phyloP scores from a whole-genome alignment of 805 yeast species.

The Cyberlindnera japonica region DNA sequence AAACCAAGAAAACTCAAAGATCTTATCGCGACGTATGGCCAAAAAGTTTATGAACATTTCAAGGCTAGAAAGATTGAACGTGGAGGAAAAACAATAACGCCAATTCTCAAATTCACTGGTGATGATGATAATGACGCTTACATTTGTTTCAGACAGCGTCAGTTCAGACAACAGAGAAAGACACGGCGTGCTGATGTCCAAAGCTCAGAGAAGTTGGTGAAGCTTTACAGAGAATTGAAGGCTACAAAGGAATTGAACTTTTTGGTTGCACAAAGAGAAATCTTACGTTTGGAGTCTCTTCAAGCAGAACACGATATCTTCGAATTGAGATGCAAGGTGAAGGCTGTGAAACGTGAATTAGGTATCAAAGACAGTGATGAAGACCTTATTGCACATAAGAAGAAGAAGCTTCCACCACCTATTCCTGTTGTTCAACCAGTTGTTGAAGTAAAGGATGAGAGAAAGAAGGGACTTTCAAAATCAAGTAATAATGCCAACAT shows the following conservation, averaged over 20 bases:
- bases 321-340: constrained; percentile 67
- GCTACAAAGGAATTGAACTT: constrained; percentile 68
- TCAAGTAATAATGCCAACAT: constrained; percentile 15
- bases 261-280: constrained; percentile 72
- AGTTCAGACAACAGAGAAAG: constrained; percentile 90
- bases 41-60: constrained; percentile 76
- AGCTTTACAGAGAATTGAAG: constrained; percentile 70
- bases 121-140: constrained; percentile 95
- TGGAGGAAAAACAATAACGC: constrained; percentile 67
- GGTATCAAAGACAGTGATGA: constrained; percentile 84
- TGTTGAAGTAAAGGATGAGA: constrained; percentile 12
- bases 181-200: constrained; percentile 92
- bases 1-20: constrained; percentile 42
- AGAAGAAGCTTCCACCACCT: constrained; percentile 42
- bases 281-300: constrained; percentile 55
- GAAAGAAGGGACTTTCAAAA: constrained; percentile 21
- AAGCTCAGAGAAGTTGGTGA: constrained; percentile 77
- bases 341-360: constrained; percentile 67
- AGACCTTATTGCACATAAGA: constrained; percentile 72
- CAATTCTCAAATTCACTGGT: constrained; percentile 72
- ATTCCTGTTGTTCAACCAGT: neutral
- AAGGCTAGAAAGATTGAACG: constrained; percentile 64
- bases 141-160: constrained; percentile 92
- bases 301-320: constrained; percentile 66
- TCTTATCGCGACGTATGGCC: constrained; percentile 59